Evolutionary conservation across 495 filamentous ascomycete genomes (phyloP).

Genomic region (Penicillium pancosmium): DNA sequence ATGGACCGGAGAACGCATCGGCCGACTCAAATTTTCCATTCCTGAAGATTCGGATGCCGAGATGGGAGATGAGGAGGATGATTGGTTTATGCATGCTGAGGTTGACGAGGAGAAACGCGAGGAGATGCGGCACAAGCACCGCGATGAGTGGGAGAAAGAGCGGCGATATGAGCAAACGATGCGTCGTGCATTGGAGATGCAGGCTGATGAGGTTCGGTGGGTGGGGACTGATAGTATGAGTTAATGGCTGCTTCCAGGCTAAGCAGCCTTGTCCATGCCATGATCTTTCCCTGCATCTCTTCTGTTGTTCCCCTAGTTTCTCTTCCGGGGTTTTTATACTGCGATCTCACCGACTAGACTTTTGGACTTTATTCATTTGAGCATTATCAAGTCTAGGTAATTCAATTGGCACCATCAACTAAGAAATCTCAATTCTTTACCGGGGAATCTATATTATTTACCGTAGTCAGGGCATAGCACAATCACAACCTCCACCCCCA

Average conservation of each 20-base stretch:
- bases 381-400: neutral
- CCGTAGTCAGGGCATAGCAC: too few species aligned
- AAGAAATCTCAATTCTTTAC: too few species aligned
- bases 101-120: slow-evolving; percentile 41
- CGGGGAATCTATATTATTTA: neutral
- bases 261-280: neutral
- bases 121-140: slow-evolving; percentile 45
- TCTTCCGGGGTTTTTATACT: neutral
- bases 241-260: slow-evolving; percentile 6
- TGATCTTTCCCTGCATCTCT: neutral
- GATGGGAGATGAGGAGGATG: slow-evolving; percentile 48
- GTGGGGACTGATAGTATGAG: slow-evolving; percentile 67
- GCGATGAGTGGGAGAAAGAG: slow-evolving; percentile 45
- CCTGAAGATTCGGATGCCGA: slow-evolving; percentile 46
- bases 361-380: neutral
- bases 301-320: neutral
- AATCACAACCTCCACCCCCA: too few species aligned
- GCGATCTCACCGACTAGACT: neutral
- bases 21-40: slow-evolving; percentile 65
- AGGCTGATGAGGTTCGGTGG: slow-evolving; percentile 82
- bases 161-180: slow-evolving; percentile 67
- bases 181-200: slow-evolving; percentile 72
- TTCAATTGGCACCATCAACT: neutral
- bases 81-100: slow-evolving; percentile 37
- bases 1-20: slow-evolving; percentile 82